Evolutionary conservation across 495 filamentous ascomycete species (phyloP).

Genomic region (Talaromyces proteolyticus): DNA sequence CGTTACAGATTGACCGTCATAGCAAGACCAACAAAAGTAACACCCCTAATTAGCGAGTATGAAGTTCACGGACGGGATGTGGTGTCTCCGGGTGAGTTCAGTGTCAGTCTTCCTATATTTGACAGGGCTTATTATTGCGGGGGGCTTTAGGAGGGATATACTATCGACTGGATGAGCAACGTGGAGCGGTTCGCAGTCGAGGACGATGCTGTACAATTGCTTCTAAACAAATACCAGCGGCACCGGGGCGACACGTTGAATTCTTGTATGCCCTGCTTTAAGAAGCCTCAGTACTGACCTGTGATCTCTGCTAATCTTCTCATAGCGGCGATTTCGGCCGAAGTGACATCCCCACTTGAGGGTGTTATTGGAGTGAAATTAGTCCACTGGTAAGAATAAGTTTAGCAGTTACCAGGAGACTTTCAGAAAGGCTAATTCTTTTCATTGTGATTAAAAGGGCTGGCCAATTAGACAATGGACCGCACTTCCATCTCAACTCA

Average conservation of each 20-base stretch:
- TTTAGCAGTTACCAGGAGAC: neutral
- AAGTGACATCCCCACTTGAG: slow-evolving; percentile 47
- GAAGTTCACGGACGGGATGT: slow-evolving; percentile 44
- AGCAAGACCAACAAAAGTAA: too few species aligned
- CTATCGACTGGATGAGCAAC: slow-evolving; percentile 44
- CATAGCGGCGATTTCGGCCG: slow-evolving; percentile 21
- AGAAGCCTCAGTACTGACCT: neutral
- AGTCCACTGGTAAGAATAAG: slow-evolving; percentile 57
- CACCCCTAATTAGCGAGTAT: slow-evolving; percentile 18
- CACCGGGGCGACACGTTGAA: slow-evolving; percentile 55
- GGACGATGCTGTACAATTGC: slow-evolving; percentile 27
- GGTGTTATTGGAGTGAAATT: slow-evolving; percentile 58
- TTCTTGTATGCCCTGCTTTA: slow-evolving; percentile 28
- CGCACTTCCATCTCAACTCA: slow-evolving; percentile 57
- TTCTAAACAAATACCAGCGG: slow-evolving; percentile 36
- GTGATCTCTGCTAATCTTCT: neutral
- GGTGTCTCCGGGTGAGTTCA: slow-evolving; percentile 29
- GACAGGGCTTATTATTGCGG: neutral
- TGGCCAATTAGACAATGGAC: slow-evolving; percentile 44
- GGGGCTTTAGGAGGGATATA: slow-evolving; percentile 27
- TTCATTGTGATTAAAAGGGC: slow-evolving; percentile 18
- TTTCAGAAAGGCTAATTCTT: neutral
- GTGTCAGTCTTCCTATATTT: neutral
- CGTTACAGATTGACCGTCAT: too few species aligned
- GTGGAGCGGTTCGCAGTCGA: slow-evolving; percentile 32